A percentile compares a stretch with the other conserved stretches of the same genome.
phyloP scores from a whole-genome alignment of 805 yeast species.

The Clavispora asparagi region DNA sequence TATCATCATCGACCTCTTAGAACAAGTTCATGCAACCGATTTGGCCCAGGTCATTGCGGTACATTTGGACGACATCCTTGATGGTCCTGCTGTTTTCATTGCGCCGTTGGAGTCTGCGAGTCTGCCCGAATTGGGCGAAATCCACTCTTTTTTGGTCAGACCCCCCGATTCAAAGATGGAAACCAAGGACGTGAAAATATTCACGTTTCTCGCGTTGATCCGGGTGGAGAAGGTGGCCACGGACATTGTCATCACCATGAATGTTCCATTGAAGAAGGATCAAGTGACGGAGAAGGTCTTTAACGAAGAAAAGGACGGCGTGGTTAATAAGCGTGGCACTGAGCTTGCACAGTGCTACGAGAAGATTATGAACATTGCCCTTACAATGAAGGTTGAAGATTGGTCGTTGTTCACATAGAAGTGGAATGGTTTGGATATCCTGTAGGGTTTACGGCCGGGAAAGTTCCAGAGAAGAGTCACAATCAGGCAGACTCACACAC shows the following conservation, averaged over 20 bases:
- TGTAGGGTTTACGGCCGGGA: too few species aligned
- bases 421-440: too few species aligned
- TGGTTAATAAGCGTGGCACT: conserved; percentile 1
- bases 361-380: conserved; percentile 22
- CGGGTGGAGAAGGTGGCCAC: conserved; percentile 48
- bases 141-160: conserved; percentile 13
- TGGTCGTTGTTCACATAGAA: conserved; percentile 26
- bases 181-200: conserved; percentile 20
- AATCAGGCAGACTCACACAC: too few species aligned
- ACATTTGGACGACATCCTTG: conserved; percentile 55
- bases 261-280: conserved; percentile 40
- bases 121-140: conserved; percentile 6
- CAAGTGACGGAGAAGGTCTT: conserved; percentile 7
- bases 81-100: conserved; percentile 15
- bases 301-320: conserved; percentile 6
- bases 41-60: conserved; percentile 41
- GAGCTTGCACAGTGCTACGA: conserved; percentile 13
- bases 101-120: conserved; percentile 14
- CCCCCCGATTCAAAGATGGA: conserved; percentile 13
- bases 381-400: conserved; percentile 35
- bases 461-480: too few species aligned
- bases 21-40: conserved; percentile 35
- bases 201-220: conserved; percentile 52
- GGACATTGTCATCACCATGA: conserved; percentile 58
- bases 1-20: conserved; percentile 61